phyloP scores from a whole-genome alignment of 192 early-diverging fungal species.

The Coemansia sp. region DNA sequence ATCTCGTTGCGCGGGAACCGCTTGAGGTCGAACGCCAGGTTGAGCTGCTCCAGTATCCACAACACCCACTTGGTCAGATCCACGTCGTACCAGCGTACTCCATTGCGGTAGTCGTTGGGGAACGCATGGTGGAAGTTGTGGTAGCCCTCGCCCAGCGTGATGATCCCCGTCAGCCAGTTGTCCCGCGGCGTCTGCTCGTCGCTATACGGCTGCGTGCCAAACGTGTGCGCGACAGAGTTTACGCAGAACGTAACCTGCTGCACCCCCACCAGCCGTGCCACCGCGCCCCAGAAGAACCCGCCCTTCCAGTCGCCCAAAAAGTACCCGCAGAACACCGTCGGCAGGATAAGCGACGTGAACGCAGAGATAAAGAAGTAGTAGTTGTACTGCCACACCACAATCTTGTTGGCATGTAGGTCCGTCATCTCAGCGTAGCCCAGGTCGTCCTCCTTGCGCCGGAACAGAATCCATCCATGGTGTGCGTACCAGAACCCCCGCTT shows the following conservation, averaged over 20 bases:
- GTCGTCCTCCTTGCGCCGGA: slow-evolving; percentile 61
- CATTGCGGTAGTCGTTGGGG: slow-evolving; percentile 82
- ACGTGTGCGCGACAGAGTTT: slow-evolving; percentile 73
- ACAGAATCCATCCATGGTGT: slow-evolving; percentile 80
- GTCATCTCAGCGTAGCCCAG: slow-evolving; percentile 76
- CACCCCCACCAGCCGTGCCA: slow-evolving; percentile 64
- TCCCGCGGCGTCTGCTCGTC: slow-evolving; percentile 80
- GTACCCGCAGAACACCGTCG: slow-evolving; percentile 75
- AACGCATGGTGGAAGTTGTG: slow-evolving; percentile 87
- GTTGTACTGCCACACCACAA: slow-evolving; percentile 72
- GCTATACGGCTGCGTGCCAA: slow-evolving; percentile 71
- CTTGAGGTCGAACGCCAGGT: slow-evolving; percentile 61
- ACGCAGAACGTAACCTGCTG: slow-evolving; percentile 84
- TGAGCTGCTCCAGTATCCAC: slow-evolving; percentile 46
- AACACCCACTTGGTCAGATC: slow-evolving; percentile 83
- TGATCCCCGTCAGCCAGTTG: slow-evolving; percentile 72
- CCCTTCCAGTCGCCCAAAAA: slow-evolving; percentile 72
- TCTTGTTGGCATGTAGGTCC: slow-evolving; percentile 64
- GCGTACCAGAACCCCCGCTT: slow-evolving; percentile 76
- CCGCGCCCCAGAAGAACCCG: slow-evolving; percentile 69
- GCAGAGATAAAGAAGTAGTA: slow-evolving; percentile 65
- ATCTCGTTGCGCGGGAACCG: slow-evolving; percentile 75
- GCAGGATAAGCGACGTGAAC: slow-evolving; percentile 72
- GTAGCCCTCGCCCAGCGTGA: slow-evolving; percentile 76
- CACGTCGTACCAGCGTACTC: slow-evolving; percentile 65